Conservation (phyloP, 2,329 filamentous ascomycete species). For the Ceratocystis variospora region DNA sequence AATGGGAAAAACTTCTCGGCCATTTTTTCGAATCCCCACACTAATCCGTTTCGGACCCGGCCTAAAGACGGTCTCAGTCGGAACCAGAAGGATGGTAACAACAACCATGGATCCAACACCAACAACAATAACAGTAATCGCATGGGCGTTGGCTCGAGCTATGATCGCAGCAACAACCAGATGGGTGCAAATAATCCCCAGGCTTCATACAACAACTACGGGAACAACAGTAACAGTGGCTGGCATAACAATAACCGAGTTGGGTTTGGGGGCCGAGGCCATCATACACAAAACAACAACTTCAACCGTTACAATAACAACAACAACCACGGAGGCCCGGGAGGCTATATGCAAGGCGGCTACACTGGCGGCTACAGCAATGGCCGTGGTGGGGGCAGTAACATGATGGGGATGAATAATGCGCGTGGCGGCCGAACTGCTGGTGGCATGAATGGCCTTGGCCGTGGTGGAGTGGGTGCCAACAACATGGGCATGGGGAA, state of each 20-base stretch:
- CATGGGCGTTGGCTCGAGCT: constrained; percentile 45
- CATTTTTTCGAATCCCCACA: constrained; percentile 59
- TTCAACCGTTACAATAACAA: constrained; percentile 20
- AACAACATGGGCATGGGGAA: constrained; percentile 43
- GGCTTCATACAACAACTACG: constrained; percentile 34
- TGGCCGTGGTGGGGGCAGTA: constrained; percentile 31
- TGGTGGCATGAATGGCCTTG: constrained; percentile 36
- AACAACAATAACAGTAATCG: constrained; percentile 31
- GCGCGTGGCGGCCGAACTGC: constrained; percentile 33
- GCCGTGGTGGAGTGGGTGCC: constrained; percentile 27
- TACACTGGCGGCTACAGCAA: constrained; percentile 23
- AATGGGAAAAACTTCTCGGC: constrained; percentile 58
- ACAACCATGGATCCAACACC: background rate
- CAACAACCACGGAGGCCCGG: constrained; percentile 5
- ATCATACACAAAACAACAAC: constrained; percentile 17
- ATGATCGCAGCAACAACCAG: constrained; percentile 32
- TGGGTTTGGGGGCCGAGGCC: constrained; percentile 30
- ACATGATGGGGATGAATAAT: constrained; percentile 29
- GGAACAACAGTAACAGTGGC: constrained; percentile 36
- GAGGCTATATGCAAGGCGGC: constrained; percentile 24
- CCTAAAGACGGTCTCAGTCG: constrained; percentile 57
- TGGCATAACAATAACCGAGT: constrained; percentile 27
- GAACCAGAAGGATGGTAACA: constrained; percentile 11
- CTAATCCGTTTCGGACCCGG: constrained; percentile 80
- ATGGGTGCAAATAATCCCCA: constrained; percentile 25